phyloP scores from a whole-genome alignment of 176 grass and related monocot genomes.

The Melocanna baccifera region DNA sequence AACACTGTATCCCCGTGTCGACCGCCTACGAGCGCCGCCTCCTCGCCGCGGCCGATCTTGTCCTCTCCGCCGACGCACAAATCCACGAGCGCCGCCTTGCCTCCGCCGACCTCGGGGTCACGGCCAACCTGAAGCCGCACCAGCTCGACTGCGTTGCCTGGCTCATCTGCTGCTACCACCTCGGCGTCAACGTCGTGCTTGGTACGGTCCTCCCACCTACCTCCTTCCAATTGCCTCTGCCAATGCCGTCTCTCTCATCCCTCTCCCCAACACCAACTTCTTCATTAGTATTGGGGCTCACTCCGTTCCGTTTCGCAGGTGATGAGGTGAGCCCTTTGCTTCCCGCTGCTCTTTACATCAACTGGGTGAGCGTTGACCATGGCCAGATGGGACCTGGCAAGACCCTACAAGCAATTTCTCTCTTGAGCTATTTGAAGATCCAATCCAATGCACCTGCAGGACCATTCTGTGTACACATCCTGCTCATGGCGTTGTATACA shows the following conservation, averaged over 20 bases:
- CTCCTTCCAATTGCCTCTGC: neutral
- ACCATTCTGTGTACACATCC: conserved; percentile 57
- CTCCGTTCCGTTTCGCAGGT: conserved; percentile 40
- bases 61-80: conserved; percentile 41
- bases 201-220: conserved; percentile 6
- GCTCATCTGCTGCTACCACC: conserved; percentile 72
- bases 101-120: conserved; percentile 44
- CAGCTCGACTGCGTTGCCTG: conserved; percentile 76
- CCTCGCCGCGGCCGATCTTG: conserved; percentile 56
- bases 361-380: neutral
- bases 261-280: neutral
- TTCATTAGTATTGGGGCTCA: neutral
- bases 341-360: neutral
- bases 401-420: conserved; percentile 88
- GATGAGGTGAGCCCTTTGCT: conserved; percentile 61
- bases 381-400: conserved; percentile 90
- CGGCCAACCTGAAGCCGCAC: conserved; percentile 71
- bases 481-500: neutral
- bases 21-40: conserved; percentile 56
- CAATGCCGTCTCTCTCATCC: too few species aligned
- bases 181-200: conserved; percentile 85
- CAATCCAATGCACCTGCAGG: conserved; percentile 41
- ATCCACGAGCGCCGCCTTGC: neutral
- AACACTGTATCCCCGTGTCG: neutral
- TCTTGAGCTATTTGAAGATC: conserved; percentile 74